Conservation (phyloP, 2,329 filamentous ascomycete genomes). For the Sporothrix pallida region DNA sequence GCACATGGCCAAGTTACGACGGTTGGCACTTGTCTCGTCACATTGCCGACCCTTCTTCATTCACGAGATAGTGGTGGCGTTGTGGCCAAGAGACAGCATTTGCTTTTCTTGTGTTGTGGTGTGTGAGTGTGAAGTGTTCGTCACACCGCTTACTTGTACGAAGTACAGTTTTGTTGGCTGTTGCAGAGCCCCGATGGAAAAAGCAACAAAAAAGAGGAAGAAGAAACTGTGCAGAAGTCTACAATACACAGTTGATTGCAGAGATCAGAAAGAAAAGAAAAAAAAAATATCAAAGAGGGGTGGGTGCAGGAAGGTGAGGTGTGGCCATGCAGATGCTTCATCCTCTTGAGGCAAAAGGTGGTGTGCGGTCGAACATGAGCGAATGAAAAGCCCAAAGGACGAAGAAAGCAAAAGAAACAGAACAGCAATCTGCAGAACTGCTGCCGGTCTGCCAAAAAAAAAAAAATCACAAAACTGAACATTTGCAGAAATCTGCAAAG, state of each 20-base stretch:
- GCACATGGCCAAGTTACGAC: neutral
- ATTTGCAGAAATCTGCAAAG: neutral
- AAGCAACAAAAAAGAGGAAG: neutral
- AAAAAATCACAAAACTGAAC: too few relatives aligned
- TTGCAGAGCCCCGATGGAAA: neutral
- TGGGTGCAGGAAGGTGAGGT: slow-evolving; percentile 5
- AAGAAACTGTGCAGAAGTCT: neutral
- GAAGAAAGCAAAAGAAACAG: neutral
- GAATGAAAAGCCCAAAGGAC: neutral
- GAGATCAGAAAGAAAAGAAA: neutral
- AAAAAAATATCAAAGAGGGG: neutral
- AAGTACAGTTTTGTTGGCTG: neutral
- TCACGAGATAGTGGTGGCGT: neutral
- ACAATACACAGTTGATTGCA: neutral
- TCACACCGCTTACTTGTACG: slow-evolving; percentile 15
- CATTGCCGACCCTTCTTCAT: neutral
- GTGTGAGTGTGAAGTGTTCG: neutral
- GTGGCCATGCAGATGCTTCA: slow-evolving; percentile 15
- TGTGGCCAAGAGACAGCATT: neutral
- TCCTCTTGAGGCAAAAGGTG: neutral
- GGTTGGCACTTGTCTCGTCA: neutral
- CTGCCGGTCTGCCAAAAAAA: too few relatives aligned
- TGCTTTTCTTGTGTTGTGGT: neutral
- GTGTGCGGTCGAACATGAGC: neutral
- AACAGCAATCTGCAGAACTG: neutral